phyloP scores from a whole-genome alignment of 1,284 basidiomycete species.

The Somion occarium region DNA sequence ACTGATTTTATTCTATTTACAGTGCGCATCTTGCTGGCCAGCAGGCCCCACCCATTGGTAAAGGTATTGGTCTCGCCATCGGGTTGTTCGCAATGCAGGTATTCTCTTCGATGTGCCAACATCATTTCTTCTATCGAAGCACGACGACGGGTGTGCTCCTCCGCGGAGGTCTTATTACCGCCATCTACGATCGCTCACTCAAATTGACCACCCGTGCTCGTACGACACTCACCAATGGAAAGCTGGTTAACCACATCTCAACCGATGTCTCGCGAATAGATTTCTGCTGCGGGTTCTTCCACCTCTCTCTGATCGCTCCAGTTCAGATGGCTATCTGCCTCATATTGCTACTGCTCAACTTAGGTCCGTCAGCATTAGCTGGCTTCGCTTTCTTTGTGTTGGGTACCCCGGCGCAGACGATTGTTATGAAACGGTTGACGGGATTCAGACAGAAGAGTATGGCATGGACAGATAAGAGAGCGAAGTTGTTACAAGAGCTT shows the following conservation, averaged over 20 bases:
- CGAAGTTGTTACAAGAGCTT: slow-evolving; percentile 80
- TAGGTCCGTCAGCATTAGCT: slow-evolving; percentile 80
- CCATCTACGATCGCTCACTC: slow-evolving; percentile 81
- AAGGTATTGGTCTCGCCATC: slow-evolving; percentile 73
- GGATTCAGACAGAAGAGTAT: slow-evolving; percentile 71
- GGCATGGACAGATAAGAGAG: slow-evolving; percentile 88
- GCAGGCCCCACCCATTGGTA: slow-evolving; percentile 54
- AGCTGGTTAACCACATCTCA: slow-evolving; percentile 89
- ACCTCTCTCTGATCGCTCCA: slow-evolving; percentile 75
- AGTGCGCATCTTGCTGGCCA: slow-evolving; percentile 42
- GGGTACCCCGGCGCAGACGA: slow-evolving; percentile 59
- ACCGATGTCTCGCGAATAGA: slow-evolving; percentile 91
- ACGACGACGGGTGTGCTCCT: slow-evolving; percentile 76
- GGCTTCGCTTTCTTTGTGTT: slow-evolving; percentile 81
- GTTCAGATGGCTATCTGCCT: slow-evolving; percentile 72
- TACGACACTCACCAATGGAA: slow-evolving; percentile 80
- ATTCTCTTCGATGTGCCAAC: slow-evolving; percentile 61
- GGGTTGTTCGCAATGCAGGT: slow-evolving; percentile 70
- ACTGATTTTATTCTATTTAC: background rate
- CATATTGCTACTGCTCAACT: slow-evolving; percentile 60
- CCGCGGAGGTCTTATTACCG: slow-evolving; percentile 84
- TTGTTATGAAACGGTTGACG: slow-evolving; percentile 76
- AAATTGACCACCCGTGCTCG: slow-evolving; percentile 78
- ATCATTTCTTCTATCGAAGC: slow-evolving; percentile 80
- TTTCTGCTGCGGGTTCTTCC: slow-evolving; percentile 83